phyloP scores from a whole-genome alignment of 2,329 filamentous ascomycete species.

The Pleomassaria siparia region DNA sequence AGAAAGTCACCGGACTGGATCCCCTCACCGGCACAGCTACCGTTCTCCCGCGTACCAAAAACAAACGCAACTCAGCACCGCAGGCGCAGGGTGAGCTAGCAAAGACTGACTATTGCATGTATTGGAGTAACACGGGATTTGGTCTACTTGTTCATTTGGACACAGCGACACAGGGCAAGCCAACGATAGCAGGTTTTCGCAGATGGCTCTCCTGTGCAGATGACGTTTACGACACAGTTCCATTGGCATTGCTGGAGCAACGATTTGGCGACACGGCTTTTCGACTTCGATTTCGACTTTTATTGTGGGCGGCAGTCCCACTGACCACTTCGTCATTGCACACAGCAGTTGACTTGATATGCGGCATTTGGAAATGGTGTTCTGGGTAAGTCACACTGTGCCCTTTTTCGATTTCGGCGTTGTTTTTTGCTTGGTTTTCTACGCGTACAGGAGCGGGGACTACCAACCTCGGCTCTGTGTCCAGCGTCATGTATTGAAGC shows the following conservation, averaged over 20 bases:
- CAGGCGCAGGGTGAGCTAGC: constrained; percentile 35
- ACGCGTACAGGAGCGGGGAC: constrained; percentile 3
- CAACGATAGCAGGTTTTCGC: constrained; percentile 19
- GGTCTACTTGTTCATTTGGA: constrained; percentile 13
- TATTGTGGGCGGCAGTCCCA: constrained; percentile 5
- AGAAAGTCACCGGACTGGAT: constrained; percentile 39
- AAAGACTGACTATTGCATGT: constrained; percentile 4
- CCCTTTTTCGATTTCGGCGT: constrained; percentile 13
- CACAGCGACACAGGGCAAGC: constrained; percentile 11
- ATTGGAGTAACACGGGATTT: constrained; percentile 29
- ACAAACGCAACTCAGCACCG: constrained; percentile 38
- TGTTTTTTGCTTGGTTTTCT: constrained; percentile 8
- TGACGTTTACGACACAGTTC: neutral
- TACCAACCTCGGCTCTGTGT: neutral
- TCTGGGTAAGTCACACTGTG: constrained; percentile 21
- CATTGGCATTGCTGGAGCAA: constrained; percentile 7
- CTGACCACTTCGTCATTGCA: neutral
- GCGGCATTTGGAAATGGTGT: constrained; percentile 29
- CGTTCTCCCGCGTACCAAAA: constrained; percentile 40
- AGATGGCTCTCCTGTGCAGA: constrained; percentile 11
- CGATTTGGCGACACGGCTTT: constrained; percentile 12
- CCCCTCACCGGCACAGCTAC: constrained; percentile 43
- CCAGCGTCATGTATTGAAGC: neutral
- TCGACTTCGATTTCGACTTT: constrained; percentile 14
- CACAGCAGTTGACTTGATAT: constrained; percentile 6